Evolutionary conservation across 129 eudicot species (phyloP).

Genomic region (Oenanthe sinensis): DNA sequence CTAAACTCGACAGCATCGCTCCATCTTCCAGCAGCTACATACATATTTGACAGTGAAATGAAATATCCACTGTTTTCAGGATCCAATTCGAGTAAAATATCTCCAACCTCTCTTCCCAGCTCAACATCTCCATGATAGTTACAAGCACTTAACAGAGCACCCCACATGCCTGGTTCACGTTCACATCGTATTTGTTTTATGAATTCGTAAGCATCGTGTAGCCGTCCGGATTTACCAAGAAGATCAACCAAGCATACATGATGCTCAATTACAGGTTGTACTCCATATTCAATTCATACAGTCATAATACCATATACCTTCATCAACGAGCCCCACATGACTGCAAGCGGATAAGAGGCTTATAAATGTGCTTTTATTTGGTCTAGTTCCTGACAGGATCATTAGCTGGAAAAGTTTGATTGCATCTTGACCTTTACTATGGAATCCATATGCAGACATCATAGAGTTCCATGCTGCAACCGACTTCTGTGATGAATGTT

Average conservation of each 20-base stretch:
- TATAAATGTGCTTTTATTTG: conserved; percentile 44
- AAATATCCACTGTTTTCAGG: conserved; percentile 50
- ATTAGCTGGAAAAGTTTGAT: conserved; percentile 34
- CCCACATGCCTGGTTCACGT: conserved; percentile 60
- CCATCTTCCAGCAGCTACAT: conserved; percentile 62
- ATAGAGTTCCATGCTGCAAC: conserved; percentile 57
- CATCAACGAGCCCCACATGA: conserved; percentile 46
- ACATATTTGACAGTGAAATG: conserved; percentile 47
- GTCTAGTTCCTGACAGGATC: conserved; percentile 32
- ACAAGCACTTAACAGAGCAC: conserved; percentile 67
- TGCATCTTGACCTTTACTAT: conserved; percentile 42
- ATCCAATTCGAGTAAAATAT: conserved; percentile 43
- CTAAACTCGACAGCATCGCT: conserved; percentile 51
- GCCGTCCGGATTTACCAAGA: conserved; percentile 50
- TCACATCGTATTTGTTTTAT: conserved; percentile 14
- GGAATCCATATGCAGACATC: conserved; percentile 65
- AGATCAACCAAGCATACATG: conserved; percentile 58
- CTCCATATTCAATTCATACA: conserved; percentile 36
- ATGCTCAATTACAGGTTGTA: conserved; percentile 43
- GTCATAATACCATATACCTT: conserved; percentile 33
- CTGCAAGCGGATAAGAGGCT: conserved; percentile 63
- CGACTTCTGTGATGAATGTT: conserved; percentile 23
- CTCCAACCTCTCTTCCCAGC: conserved; percentile 56
- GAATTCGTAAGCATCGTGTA: conserved; percentile 46
- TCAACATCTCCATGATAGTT: conserved; percentile 54